phyloP scores from a whole-genome alignment of 2,329 filamentous ascomycete genomes.

The Microthyrium microscopicum region DNA sequence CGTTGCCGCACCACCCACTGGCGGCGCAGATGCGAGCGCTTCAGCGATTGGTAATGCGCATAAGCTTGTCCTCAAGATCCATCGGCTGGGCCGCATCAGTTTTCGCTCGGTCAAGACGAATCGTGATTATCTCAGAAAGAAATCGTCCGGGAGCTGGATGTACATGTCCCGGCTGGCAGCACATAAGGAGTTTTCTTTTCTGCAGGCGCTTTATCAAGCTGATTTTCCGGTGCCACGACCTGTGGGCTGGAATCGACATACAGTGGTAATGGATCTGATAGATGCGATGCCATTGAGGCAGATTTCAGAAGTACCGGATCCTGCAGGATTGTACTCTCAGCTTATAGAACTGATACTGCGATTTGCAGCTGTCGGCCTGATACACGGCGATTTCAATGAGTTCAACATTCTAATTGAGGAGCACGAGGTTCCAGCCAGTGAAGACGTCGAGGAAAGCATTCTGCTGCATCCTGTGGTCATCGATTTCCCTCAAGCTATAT shows the following conservation, averaged over 20 bases:
- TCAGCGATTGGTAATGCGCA: too few relatives aligned
- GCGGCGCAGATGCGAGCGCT: too few relatives aligned
- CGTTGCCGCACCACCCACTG: conserved; percentile 67
- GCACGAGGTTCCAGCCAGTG: conserved; percentile 8
- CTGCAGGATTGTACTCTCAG: conserved; percentile 76
- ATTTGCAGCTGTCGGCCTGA: conserved; percentile 71
- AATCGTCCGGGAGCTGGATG: conserved; percentile 81
- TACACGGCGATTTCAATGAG: conserved; percentile 98
- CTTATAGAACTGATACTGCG: conserved; percentile 73
- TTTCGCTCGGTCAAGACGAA: conserved; percentile 95
- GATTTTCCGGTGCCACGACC: conserved; percentile 84
- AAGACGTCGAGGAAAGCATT: conserved; percentile 22
- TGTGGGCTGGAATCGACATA: conserved; percentile 78
- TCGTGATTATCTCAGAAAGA: conserved; percentile 81
- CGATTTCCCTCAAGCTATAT: conserved; percentile 97
- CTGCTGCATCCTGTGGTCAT: conserved; percentile 69
- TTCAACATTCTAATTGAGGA: conserved; percentile 96
- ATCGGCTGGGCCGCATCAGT: conserved; percentile 85
- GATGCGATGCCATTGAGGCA: conserved; percentile 86
- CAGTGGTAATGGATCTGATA: conserved; percentile 87
- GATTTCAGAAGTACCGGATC: conserved; percentile 67
- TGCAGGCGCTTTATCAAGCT: conserved; percentile 68
- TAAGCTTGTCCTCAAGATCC: conserved; percentile 84
- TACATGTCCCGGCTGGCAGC: conserved; percentile 88
- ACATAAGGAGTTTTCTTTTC: conserved; percentile 87